phyloP scores from a whole-genome alignment of 2,329 filamentous ascomycete genomes.

The Aspergillus luchuensis region DNA sequence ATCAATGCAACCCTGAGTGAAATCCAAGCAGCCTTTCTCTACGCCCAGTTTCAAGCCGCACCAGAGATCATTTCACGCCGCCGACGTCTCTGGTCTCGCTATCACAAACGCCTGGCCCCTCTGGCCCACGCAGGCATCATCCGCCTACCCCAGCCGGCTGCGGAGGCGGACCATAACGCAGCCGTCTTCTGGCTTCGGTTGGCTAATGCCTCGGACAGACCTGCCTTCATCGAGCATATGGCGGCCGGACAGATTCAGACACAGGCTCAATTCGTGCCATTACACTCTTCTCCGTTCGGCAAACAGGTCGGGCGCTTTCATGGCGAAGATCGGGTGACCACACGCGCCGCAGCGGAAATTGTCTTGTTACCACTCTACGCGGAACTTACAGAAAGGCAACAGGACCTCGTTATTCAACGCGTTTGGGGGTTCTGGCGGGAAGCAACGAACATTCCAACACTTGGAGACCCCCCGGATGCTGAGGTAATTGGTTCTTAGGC shows the following conservation, averaged over 20 bases:
- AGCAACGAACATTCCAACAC: neutral
- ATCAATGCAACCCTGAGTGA: conserved; percentile 14
- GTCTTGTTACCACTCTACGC: neutral
- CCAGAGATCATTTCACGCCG: conserved; percentile 10
- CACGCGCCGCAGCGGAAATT: neutral
- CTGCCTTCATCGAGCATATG: conserved; percentile 1
- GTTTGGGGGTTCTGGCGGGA: neutral
- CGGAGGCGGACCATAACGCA: conserved; percentile 1
- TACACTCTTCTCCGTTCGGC: conserved; percentile 6
- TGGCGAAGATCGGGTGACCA: conserved; percentile 4
- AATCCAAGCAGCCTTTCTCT: conserved; percentile 19
- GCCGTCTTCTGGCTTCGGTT: conserved; percentile 11
- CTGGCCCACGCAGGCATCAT: neutral
- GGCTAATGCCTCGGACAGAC: neutral
- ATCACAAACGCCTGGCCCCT: conserved; percentile 3
- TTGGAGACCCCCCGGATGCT: no score
- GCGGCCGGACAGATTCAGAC: neutral
- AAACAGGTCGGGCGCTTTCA: neutral
- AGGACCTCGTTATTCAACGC: neutral
- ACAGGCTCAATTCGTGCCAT: conserved; percentile 11
- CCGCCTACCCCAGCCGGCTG: neutral
- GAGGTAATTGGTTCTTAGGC: neutral
- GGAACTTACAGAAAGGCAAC: neutral
- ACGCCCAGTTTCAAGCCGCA: conserved; percentile 12
- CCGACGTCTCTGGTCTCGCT: conserved; percentile 11